Evolutionary conservation across 306 rosid genomes (phyloP), one percentile per base, ranked within the genome.

Genomic region (Spatholobus suberectus): DNA sequence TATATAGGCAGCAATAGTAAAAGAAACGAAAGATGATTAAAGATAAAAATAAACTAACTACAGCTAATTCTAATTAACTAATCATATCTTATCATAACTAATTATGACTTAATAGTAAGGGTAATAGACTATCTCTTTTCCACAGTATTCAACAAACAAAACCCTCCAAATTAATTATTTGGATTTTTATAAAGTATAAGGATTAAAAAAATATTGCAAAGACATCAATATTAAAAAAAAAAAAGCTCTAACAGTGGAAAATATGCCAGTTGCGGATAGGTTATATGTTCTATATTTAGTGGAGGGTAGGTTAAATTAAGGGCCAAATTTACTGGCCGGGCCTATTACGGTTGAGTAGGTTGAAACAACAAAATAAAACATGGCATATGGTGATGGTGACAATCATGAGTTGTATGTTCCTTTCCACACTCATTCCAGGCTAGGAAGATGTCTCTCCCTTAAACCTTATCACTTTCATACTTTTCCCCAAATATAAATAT

Each of bases 211-310:
- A 17, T 18, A 4, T 49, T 6, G 49, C 1, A 47, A 47, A 15
- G 4, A 13, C 6, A 43, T 43, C 0, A 11, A 43, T 10, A 1
- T 40, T 40, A 43, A 40, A 6, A 40, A 40, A 1, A 40, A 40
- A 6, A 8, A 40, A 29, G 32, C 2, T 29, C 4, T 23, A 66
- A 34, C 5, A 40, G 18, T 68, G 34, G 34, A 68, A 54, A 21
- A 68, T 17, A 15, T 9, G 59, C 13, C 20, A 75, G 29, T 1
- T 5, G 73, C 35, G 54, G 18, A 69, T 5, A 10, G 15, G 26
- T 37, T 43, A 37, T 17, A 34, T 15, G 10, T 20, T 32, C 85
- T 80, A 75, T 68, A 79, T 55, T 65, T 84, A 74, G 77, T 7
- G 5, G 3, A 55, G 21, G 34, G 2, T 43, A 0, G 73, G 75